Conservation (phyloP, 768 basidiomycete species). For the Auricularia auricula-judae region DNA sequence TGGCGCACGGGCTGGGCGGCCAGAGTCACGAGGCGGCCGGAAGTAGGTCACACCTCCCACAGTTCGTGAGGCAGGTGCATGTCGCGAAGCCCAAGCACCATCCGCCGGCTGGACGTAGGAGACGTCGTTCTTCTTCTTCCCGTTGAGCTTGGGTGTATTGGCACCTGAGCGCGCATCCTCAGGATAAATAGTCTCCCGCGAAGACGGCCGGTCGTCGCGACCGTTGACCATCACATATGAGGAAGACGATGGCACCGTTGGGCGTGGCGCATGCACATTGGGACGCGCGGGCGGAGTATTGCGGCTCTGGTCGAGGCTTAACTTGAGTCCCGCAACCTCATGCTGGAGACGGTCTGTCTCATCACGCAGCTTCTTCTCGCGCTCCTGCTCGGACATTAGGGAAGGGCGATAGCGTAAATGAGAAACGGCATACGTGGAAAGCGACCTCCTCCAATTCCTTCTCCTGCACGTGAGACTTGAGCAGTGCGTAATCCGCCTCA, state of each 20-base stretch:
- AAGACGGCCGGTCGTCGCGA: constrained; percentile 56
- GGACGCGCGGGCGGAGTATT: background rate
- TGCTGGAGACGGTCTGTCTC: constrained; percentile 53
- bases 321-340: constrained; percentile 45
- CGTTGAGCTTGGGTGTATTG: constrained; percentile 11
- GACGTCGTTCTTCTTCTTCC: background rate
- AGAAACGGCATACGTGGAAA: constrained; percentile 38
- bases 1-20: background rate
- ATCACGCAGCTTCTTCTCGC: constrained; percentile 55
- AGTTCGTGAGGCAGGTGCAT: constrained; percentile 3
- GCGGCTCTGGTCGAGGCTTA: constrained; percentile 41
- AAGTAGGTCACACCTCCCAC: background rate
- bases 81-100: constrained; percentile 6
- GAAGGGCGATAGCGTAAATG: background rate
- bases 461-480: constrained; percentile 65
- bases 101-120: constrained; percentile 1
- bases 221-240: constrained; percentile 16
- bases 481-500: constrained; percentile 58
- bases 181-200: constrained; percentile 35
- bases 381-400: constrained; percentile 38
- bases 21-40: background rate
- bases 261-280: background rate
- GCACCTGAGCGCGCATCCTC: constrained; percentile 37
- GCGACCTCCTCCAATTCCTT: constrained; percentile 60
- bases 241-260: background rate